These are phyloP conservation scores for Acacia confusa DNA, from an alignment of 306 rosid genomes.

Conservation along the genomic window DNA sequence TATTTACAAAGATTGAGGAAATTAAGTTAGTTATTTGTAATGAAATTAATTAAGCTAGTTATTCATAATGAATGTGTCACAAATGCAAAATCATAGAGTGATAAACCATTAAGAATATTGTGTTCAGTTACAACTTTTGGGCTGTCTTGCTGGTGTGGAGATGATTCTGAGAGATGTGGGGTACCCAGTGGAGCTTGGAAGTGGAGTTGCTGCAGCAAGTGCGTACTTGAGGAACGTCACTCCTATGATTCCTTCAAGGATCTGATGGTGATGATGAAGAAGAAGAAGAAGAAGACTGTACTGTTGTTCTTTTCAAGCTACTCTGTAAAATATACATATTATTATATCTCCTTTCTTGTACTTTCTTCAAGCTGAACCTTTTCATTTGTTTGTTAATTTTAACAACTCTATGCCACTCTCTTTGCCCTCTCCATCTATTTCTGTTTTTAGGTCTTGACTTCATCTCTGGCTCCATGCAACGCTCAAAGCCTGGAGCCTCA, in stretches of 20 bases:
- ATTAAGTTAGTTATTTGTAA: too few relatives aligned
- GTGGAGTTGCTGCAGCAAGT: constrained; percentile 94
- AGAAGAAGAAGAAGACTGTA: background rate
- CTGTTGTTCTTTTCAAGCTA: background rate
- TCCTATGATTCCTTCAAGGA: constrained; percentile 90
- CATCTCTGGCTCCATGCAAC: background rate
- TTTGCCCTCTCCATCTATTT: constrained; percentile 18
- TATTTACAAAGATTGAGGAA: too few relatives aligned
- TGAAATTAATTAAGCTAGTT: too few relatives aligned
- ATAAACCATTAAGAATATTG: background rate
- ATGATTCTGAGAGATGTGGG: constrained; percentile 95
- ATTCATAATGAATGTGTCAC: background rate
- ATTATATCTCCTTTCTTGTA: constrained; percentile 33
- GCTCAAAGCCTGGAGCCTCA: too few relatives aligned
- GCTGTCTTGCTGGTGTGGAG: constrained; percentile 99
- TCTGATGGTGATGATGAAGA: constrained; percentile 33
- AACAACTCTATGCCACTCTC: constrained; percentile 34
- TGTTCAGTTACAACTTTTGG: constrained; percentile 92
- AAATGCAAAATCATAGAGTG: background rate
- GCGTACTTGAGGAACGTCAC: constrained; percentile 75
- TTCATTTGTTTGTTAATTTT: background rate
- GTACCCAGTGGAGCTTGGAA: constrained; percentile 91
- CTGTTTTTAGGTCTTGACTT: background rate
- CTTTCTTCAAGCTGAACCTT: constrained; percentile 21
- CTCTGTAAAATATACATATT: constrained; percentile 58